Base-by-base conservation (phyloP, 2,329 filamentous ascomycete genomes). In the Madurella mycetomatis region DNA sequence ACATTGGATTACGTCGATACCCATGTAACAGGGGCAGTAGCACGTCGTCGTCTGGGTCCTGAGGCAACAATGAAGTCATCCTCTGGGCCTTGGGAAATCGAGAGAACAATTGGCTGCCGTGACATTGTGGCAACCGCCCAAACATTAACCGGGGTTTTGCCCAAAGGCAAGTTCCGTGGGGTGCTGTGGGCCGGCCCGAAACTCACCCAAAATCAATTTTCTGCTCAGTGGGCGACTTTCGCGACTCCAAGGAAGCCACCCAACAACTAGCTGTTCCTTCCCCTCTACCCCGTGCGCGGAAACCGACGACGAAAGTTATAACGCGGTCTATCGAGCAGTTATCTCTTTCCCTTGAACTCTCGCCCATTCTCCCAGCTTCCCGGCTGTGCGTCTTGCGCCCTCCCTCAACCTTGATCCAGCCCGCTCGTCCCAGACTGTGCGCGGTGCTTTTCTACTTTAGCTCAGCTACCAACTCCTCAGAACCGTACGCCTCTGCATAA, bases 191-290 rank as follows among this genome's bases (percentile, higher is more conserved):
- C 49, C 54, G 37, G 48, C 54, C 60, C 51, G 50, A 60, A 48
- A 25, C 25, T 49, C 49, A 49, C 51, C 55, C 57, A 57, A 60
- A 60, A 54, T 47, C 57, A 58, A 58, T 57, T 62, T 62, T 62
- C 54, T 56, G 51, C 51, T 44, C 44, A 37, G 55, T 39, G 60
- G 54, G 42, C 49, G 45, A 54, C 47, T 43, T 55, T 58, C 54
- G 55, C 57, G 57, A 61, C 52, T 44, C 51, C 54, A 49, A 37
- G 34, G 47, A 57, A 54, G 46, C 52, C 50, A 45, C 59, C 41
- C 47, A 56, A 34, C 48, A 56, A 40, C 32, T 34, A 51, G 42
- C 48, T 48, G 49, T 45, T 52, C 51, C 40, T 58, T 53, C 47
- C 47, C 40, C 19, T 41, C 13, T 17, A 16, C 12, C 31, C 32